phyloP scores from a whole-genome alignment of 306 rosid species.

The Acacia melanoxylon region DNA sequence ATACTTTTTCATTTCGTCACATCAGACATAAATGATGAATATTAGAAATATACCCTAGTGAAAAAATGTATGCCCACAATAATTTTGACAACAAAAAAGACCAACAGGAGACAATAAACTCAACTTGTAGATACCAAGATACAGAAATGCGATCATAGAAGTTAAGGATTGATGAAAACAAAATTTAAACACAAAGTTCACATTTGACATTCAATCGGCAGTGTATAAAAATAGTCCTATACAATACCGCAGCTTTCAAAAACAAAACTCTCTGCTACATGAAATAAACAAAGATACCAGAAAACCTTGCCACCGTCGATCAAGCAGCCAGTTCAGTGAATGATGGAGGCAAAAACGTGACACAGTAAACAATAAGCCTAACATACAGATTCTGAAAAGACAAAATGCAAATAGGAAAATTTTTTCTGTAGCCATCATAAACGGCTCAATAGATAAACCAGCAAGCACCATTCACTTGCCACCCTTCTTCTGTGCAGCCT shows the following conservation, averaged over 20 bases:
- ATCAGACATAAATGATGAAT: too few species aligned
- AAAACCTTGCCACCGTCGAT: constrained; percentile 49
- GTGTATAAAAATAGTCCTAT: constrained; percentile 21
- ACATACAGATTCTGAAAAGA: not conserved
- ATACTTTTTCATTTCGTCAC: too few species aligned
- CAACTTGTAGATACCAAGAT: not conserved
- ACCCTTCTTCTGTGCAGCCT: constrained; percentile 68
- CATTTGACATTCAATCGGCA: not conserved
- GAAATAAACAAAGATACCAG: not conserved
- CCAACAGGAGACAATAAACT: not conserved
- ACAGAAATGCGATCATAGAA: not conserved
- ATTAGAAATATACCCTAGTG: too few species aligned
- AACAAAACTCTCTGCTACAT: not conserved
- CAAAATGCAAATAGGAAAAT: not conserved
- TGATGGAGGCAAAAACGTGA: constrained; percentile 43
- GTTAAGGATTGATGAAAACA: not conserved
- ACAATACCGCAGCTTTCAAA: constrained; percentile 22
- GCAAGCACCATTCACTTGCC: constrained; percentile 60
- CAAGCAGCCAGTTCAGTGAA: constrained; percentile 77
- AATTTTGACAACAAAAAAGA: not conserved
- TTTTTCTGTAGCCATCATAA: constrained; percentile 20
- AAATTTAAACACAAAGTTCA: not conserved
- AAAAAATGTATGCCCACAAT: not conserved
- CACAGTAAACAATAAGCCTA: not conserved
- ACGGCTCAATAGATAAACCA: not conserved